Evolutionary conservation across 331 rosid genomes (phyloP).

Genomic region (Rhamnella rubrinervis): DNA sequence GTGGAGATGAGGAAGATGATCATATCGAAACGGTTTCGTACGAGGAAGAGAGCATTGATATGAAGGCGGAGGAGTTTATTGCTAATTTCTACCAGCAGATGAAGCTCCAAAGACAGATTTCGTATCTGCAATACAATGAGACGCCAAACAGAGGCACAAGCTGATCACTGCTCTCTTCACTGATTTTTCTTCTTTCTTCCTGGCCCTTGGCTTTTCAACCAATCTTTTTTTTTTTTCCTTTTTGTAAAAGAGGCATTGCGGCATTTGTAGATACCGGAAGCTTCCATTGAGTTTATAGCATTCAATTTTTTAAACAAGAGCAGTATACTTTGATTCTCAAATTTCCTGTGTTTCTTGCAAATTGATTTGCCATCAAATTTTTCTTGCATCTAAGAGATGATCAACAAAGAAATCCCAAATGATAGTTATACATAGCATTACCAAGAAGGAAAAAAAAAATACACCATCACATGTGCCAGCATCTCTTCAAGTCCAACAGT

Average conservation of each 20-base stretch:
- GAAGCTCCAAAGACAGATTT: conserved; percentile 79
- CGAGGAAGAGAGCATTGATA: neutral
- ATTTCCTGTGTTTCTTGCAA: neutral
- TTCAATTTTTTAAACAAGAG: neutral
- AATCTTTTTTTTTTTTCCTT: conserved; percentile 7
- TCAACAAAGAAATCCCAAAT: too few relatives aligned
- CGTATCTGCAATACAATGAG: conserved; percentile 45
- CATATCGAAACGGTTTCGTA: conserved; percentile 17
- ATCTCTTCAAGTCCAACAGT: too few relatives aligned
- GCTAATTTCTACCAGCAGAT: conserved; percentile 74
- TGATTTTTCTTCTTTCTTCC: neutral
- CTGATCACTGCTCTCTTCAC: conserved; percentile 6
- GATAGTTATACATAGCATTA: too few relatives aligned
- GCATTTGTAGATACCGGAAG: conserved; percentile 38
- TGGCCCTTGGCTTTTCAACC: neutral
- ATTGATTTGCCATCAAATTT: neutral
- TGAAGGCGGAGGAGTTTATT: conserved; percentile 80
- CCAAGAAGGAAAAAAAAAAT: too few relatives aligned
- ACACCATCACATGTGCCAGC: too few relatives aligned
- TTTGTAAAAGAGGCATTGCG: conserved; percentile 12
- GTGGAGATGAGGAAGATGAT: conserved; percentile 25
- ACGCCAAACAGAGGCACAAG: conserved; percentile 22
- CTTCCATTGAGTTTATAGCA: neutral
- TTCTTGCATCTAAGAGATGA: too few relatives aligned
- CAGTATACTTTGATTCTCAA: neutral